phyloP scores from a whole-genome alignment of 2,329 filamentous ascomycete species.

The Curvularia verruculosa region DNA sequence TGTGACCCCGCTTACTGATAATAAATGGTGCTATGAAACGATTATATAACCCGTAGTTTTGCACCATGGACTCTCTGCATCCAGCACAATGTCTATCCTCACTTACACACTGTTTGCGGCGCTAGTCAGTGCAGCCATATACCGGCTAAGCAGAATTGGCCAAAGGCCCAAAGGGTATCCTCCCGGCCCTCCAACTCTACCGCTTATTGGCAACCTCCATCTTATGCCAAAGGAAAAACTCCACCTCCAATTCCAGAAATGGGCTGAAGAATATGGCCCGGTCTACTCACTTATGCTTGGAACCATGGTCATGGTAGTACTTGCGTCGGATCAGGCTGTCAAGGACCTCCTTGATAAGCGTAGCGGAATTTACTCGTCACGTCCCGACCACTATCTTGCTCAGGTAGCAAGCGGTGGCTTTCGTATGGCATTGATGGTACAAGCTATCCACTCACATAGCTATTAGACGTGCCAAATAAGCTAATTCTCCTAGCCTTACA shows the following conservation, averaged over 20 bases:
- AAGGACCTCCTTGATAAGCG: slow-evolving; percentile 61
- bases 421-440: slow-evolving; percentile 25
- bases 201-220: slow-evolving; percentile 60
- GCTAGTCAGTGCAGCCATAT: slow-evolving; percentile 1
- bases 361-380: slow-evolving; percentile 58
- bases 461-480: neutral
- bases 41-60: neutral
- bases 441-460: neutral
- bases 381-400: slow-evolving; percentile 43
- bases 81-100: slow-evolving; percentile 7
- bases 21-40: neutral
- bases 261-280: slow-evolving; percentile 60
- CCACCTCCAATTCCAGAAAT: slow-evolving; percentile 59
- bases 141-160: slow-evolving; percentile 24
- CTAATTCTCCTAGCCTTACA: slow-evolving; percentile 20
- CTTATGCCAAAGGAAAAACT: slow-evolving; percentile 53
- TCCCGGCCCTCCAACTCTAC: slow-evolving; percentile 59
- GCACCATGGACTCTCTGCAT: neutral
- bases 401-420: slow-evolving; percentile 16
- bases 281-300: slow-evolving; percentile 61
- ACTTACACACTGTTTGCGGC: neutral
- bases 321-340: slow-evolving; percentile 54
- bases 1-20: neutral
- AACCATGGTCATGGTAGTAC: slow-evolving; percentile 55
- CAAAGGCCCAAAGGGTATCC: slow-evolving; percentile 50